These are phyloP conservation scores for Pseudocohnilembus persalinus DNA, from an alignment of 169 alveolate genomes.

Conservation along the genomic window DNA sequence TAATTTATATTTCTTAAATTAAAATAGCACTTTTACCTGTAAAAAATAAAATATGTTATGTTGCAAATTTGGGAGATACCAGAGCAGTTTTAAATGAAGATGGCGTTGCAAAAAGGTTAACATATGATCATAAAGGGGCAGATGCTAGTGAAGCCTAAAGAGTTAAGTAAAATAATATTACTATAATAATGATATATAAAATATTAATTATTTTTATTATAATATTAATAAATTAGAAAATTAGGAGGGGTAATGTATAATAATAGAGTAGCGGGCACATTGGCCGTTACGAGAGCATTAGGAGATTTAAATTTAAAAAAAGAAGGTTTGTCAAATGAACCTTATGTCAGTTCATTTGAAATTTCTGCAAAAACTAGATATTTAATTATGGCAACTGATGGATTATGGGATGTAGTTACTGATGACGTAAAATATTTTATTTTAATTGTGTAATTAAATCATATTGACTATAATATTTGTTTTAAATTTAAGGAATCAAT, in stretches of 20 bases:
- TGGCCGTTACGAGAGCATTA: slow-evolving; percentile 80
- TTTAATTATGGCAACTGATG: slow-evolving; percentile 83
- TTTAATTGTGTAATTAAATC: neutral
- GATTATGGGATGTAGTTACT: slow-evolving; percentile 82
- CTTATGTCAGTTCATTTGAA: slow-evolving; percentile 59
- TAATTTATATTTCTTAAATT: slow-evolving; percentile 1
- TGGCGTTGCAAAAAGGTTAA: slow-evolving; percentile 71
- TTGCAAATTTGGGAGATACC: slow-evolving; percentile 85
- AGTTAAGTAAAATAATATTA: slow-evolving; percentile 21
- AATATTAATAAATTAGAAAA: slow-evolving; percentile 19
- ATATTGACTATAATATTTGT: neutral
- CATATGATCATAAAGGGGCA: slow-evolving; percentile 77
- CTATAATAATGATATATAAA: neutral
- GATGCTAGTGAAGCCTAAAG: slow-evolving; percentile 66
- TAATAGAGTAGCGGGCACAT: slow-evolving; percentile 78
- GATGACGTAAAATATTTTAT: slow-evolving; percentile 59
- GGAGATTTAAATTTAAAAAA: slow-evolving; percentile 82
- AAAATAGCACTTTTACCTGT: neutral
- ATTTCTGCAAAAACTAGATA: slow-evolving; percentile 66
- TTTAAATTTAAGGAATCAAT: slow-evolving; percentile 39
- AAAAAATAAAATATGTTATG: slow-evolving; percentile 24
- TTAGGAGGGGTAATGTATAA: slow-evolving; percentile 76
- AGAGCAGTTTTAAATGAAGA: slow-evolving; percentile 76
- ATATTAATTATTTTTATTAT: neutral
- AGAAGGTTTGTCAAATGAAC: slow-evolving; percentile 77